These are phyloP conservation scores for Mitragyna speciosa DNA, from an alignment of 257 asterid species.

Conservation along the genomic window DNA sequence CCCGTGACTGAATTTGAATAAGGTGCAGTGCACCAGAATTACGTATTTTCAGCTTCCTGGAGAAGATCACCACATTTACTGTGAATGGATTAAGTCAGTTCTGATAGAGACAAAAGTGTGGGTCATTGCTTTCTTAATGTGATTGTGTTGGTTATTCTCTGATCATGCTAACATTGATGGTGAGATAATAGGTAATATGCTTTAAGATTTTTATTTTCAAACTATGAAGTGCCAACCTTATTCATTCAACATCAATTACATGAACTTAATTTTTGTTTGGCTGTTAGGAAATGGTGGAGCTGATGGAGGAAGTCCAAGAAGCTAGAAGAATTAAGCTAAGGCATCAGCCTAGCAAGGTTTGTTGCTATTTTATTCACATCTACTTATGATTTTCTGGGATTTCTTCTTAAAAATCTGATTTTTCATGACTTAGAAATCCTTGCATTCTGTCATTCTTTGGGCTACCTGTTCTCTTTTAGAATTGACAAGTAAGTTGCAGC, in stretches of 20 bases:
- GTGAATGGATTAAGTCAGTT: not conserved
- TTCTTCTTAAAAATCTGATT: not conserved
- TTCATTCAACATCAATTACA: not conserved
- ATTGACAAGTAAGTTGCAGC: not conserved
- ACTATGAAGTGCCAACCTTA: not conserved
- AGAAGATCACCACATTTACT: not conserved
- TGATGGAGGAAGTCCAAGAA: constrained; percentile 92
- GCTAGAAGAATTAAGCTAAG: constrained; percentile 72
- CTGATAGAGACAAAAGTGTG: not conserved
- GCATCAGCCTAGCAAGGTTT: constrained; percentile 70
- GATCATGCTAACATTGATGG: not conserved
- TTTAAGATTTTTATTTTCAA: not conserved
- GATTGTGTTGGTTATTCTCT: not conserved
- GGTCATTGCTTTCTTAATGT: not conserved
- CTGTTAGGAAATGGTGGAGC: constrained; percentile 53
- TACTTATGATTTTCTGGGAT: not conserved
- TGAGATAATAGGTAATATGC: not conserved
- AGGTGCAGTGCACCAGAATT: not conserved
- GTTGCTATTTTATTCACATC: constrained; percentile 9
- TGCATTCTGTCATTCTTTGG: not conserved
- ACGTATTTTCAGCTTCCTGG: too few relatives aligned
- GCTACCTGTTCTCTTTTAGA: not conserved
- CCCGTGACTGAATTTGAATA: not conserved
- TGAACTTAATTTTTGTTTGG: not conserved
- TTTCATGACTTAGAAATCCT: not conserved